Evolutionary conservation across 306 rosid genomes (phyloP).

Genomic region (Medicago ruthenica): DNA sequence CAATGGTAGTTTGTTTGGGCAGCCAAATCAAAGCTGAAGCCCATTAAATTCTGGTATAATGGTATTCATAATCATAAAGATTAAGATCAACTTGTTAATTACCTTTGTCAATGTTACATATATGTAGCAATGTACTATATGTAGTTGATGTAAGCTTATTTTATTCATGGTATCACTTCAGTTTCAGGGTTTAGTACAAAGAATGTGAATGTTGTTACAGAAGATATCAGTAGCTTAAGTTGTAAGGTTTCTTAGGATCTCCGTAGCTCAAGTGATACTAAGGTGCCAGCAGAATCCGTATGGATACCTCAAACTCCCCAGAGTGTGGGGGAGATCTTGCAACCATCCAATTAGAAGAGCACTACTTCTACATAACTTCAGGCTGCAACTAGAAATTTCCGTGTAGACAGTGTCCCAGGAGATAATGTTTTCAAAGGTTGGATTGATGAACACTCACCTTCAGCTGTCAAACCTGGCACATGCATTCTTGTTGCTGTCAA

Average conservation of each 20-base stretch:
- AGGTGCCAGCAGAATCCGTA: slow-evolving; percentile 39
- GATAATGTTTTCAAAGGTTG: slow-evolving; percentile 70
- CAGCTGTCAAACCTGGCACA: slow-evolving; percentile 59
- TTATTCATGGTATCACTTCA: slow-evolving; percentile 1
- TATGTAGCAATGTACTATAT: background rate
- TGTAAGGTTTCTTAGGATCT: slow-evolving; percentile 33
- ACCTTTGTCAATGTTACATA: background rate
- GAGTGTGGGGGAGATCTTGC: slow-evolving; percentile 60
- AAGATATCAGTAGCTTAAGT: slow-evolving; percentile 34
- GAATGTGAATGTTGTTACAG: slow-evolving; percentile 37
- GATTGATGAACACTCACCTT: slow-evolving; percentile 59
- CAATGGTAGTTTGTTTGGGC: slow-evolving; percentile 64
- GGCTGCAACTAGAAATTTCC: slow-evolving; percentile 65
- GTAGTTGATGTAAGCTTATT: slow-evolving; percentile 16
- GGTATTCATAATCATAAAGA: slow-evolving; percentile 37
- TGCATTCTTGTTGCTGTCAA: slow-evolving; percentile 62
- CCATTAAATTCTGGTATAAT: slow-evolving; percentile 31
- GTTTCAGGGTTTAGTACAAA: slow-evolving; percentile 57
- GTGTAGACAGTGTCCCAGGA: slow-evolving; percentile 58
- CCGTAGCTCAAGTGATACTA: slow-evolving; percentile 38
- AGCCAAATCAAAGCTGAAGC: slow-evolving; percentile 45
- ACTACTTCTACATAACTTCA: slow-evolving; percentile 55
- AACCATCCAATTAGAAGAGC: slow-evolving; percentile 55
- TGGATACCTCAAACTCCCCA: slow-evolving; percentile 41
- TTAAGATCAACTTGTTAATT: background rate